Percentiles rank a stretch among this genome's conserved stretches.
Conservation (phyloP, 2,329 filamentous ascomycete genomes). For the Ophioceras dolichostomum region DNA sequence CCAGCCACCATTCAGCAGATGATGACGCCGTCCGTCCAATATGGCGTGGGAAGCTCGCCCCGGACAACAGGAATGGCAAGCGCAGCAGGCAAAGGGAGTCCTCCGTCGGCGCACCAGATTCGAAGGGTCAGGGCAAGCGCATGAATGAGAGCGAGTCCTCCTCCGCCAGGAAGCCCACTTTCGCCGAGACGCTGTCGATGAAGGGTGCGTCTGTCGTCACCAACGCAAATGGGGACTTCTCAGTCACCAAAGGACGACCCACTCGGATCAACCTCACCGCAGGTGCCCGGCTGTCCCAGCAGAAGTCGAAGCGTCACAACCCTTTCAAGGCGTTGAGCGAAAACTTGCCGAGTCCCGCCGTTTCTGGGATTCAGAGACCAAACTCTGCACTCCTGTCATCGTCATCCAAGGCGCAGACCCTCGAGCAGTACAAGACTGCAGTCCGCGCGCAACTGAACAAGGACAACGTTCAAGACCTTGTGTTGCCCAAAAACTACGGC, state of each 20-base stretch:
- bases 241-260: background rate
- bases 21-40: too few relatives aligned
- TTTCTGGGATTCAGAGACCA: background rate
- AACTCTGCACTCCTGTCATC: background rate
- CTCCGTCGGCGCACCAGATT: too few relatives aligned
- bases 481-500: conserved; percentile 43
- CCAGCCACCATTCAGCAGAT: too few relatives aligned
- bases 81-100: background rate
- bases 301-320: background rate
- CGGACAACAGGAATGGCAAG: too few relatives aligned
- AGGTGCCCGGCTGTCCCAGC: too few relatives aligned
- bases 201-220: background rate
- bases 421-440: conserved; percentile 27
- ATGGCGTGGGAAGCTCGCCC: too few relatives aligned
- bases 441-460: conserved; percentile 40
- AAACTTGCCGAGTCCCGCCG: background rate
- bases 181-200: background rate
- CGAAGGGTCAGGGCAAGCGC: too few relatives aligned
- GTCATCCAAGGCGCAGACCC: background rate
- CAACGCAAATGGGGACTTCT: background rate
- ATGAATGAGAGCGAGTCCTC: too few relatives aligned
- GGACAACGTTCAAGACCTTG: conserved; percentile 39
- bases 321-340: conserved; percentile 3
- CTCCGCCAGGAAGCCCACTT: background rate
- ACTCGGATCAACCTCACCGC: background rate